A percentile compares a stretch with the other conserved stretches of the same genome.
phyloP scores from a whole-genome alignment of 768 basidiomycete genomes.

The Tulasnella sp. region DNA sequence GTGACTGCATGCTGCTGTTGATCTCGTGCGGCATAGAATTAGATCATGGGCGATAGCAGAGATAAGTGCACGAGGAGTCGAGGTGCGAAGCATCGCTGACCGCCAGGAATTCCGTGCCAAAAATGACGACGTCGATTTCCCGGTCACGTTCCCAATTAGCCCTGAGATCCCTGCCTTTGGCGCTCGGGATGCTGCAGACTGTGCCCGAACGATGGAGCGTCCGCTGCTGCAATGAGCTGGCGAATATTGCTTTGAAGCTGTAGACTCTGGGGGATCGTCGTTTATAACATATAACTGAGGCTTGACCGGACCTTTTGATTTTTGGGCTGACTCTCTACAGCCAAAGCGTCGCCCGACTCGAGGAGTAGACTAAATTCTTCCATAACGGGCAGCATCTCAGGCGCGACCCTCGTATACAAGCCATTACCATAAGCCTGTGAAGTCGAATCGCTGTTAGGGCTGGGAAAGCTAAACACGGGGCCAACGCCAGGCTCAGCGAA shows the following conservation, averaged over 20 bases:
- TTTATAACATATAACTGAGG: not conserved
- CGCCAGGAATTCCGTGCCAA: not conserved
- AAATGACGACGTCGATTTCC: not conserved
- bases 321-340: not conserved
- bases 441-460: not conserved
- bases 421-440: not conserved
- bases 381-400: not conserved
- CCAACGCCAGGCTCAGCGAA: not conserved
- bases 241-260: not conserved
- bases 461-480: constrained; percentile 13
- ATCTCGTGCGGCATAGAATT: constrained; percentile 13
- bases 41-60: constrained; percentile 4
- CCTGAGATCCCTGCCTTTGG: not conserved
- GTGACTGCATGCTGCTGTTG: not conserved
- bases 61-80: constrained; percentile 10
- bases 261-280: not conserved
- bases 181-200: not conserved
- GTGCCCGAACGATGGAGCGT: not conserved
- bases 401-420: not conserved
- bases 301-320: not conserved
- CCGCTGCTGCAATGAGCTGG: not conserved
- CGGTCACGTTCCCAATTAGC: not conserved
- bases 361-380: not conserved
- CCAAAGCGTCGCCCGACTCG: not conserved
- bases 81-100: not conserved